Conservation (phyloP, 2,329 filamentous ascomycete species). For the Coniochaeta sp. region DNA sequence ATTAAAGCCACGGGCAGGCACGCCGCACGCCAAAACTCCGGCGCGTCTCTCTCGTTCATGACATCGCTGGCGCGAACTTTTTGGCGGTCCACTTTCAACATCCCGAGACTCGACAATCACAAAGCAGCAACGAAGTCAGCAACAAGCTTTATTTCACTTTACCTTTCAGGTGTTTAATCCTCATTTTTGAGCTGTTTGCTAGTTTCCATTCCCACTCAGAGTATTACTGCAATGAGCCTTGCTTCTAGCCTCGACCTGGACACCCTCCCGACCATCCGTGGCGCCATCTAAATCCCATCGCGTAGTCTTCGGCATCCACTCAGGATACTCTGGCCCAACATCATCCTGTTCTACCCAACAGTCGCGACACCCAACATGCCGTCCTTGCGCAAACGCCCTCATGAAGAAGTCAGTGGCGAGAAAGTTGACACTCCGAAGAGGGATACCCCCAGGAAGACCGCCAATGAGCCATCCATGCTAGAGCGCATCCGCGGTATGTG, state of each 20-base stretch:
- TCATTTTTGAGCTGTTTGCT: neutral
- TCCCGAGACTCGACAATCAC: neutral
- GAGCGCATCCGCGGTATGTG: constrained; percentile 78
- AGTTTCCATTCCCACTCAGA: neutral
- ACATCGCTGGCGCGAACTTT: neutral
- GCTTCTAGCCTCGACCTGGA: neutral
- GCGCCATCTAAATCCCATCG: neutral
- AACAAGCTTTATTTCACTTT: neutral
- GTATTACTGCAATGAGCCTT: neutral
- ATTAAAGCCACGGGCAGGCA: neutral
- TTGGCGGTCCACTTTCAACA: neutral
- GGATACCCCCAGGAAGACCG: constrained; percentile 9
- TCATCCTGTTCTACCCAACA: neutral
- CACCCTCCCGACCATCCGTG: neutral
- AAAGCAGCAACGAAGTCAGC: neutral
- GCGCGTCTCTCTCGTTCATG: neutral
- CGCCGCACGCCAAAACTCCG: neutral
- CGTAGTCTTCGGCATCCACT: neutral
- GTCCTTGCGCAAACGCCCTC: constrained; percentile 38
- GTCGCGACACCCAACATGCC: constrained; percentile 25
- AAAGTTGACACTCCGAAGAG: constrained; percentile 15
- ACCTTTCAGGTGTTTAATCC: neutral
- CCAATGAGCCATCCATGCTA: constrained; percentile 37
- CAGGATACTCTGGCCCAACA: neutral
- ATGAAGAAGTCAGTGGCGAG: constrained; percentile 32